Conservation (phyloP, 352 stramenopile species). For the Globisporangium takayamanum region DNA sequence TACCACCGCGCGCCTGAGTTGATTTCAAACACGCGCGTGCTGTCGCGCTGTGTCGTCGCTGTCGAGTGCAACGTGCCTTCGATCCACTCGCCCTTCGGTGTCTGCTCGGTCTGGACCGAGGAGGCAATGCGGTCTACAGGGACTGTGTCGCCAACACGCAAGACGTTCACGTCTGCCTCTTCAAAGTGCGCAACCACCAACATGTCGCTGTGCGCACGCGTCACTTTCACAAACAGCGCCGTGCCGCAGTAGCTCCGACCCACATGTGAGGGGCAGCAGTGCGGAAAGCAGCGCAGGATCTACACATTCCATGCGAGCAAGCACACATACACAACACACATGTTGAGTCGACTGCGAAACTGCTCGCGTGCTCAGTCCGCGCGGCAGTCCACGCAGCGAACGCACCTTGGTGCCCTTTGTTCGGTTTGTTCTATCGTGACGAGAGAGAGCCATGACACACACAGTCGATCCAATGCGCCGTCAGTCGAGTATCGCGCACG, state of each 20-base stretch:
- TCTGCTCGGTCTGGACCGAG: conserved; percentile 51
- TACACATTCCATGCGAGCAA: conserved; percentile 4
- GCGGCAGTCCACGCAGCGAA: neutral
- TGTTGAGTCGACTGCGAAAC: neutral
- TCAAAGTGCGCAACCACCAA: conserved; percentile 54
- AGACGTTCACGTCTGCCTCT: conserved; percentile 26
- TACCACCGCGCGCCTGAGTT: conserved; percentile 55
- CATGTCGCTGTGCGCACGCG: conserved; percentile 16
- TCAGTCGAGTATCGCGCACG: too few relatives aligned
- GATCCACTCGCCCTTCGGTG: conserved; percentile 62
- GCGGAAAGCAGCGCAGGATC: conserved; percentile 69
- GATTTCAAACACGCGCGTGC: conserved; percentile 42
- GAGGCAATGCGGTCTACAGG: conserved; percentile 19
- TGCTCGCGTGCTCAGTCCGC: neutral
- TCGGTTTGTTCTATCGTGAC: conserved; percentile 28
- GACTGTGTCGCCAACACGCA: conserved; percentile 24
- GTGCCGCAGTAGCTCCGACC: conserved; percentile 67
- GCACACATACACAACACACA: neutral
- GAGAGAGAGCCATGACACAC: neutral
- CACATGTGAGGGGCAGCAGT: conserved; percentile 62
- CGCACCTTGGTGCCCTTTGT: conserved; percentile 40
- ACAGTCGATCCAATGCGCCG: neutral
- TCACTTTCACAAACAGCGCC: conserved; percentile 37
- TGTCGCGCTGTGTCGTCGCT: conserved; percentile 1
- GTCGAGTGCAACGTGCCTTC: conserved; percentile 21